Base-by-base conservation (phyloP, 2,329 filamentous ascomycete genomes). In the Diaporthe aspalathi region DNA sequence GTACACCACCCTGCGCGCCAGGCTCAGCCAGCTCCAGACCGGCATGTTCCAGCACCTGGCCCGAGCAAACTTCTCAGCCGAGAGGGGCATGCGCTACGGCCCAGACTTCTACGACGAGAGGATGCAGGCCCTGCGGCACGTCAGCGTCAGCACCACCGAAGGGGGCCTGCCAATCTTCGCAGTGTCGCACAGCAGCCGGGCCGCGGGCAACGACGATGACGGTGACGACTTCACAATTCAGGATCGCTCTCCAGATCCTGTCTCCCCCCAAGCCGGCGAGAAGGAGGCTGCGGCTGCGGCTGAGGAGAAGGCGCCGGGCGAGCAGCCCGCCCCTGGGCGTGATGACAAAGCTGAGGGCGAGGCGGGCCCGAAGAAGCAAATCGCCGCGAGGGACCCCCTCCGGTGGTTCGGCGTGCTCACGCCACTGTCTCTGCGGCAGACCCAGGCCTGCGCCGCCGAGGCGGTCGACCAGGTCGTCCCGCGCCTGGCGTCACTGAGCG, bases 41-140 rank as follows among this genome's bases (percentile, higher is more conserved):
- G 81, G 82, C 66, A 85, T 92, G 74, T 88, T 85, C 77, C 86
- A 88, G 70, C 82, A 84, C 74, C 84, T 95, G 50, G 91, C 93
- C n/a, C 88, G 92, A 70, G 93, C 93, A 73, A 94, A 94, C 81
- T 94, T 93, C 80, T 84, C 88, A 35, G 89, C 88, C n/a, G 85
- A 89, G 77, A 84, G 88, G 16, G 88, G 90, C 40, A 79, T 89
- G 73, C 85, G 89, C 52, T 94, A 92, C 78, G 92, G 92, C 3
- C 86, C 84, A 74, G 91, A 93, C 76, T 87, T 89, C 77, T 95
- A 93, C 78, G 92, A 95, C 79, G 87, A 90, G 74, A 87, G 93
- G 57, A 93, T 94, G 90, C 89, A 90, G 78, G 91, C 92, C 3
- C 81, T 80, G 27, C 82, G 87, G 67, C 79, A 81, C 68, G 75